phyloP scores from a whole-genome alignment of 306 rosid species.

The Vigna mungo region DNA sequence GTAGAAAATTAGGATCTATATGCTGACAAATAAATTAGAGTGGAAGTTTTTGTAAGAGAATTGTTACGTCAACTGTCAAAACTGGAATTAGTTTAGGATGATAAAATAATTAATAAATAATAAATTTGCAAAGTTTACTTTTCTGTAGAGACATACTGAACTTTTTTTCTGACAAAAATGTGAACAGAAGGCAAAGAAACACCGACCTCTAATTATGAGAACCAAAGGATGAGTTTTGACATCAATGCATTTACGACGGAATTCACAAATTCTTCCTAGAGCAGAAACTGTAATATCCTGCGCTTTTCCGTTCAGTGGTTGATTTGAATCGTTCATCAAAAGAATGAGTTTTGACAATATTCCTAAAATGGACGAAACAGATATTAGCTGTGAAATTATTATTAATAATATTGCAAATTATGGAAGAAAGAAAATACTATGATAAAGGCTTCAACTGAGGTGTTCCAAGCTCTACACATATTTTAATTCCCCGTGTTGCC shows the following conservation, averaged over 20 bases:
- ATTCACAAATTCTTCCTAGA: constrained; percentile 59
- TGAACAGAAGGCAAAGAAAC: neutral
- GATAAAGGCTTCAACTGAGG: constrained; percentile 49
- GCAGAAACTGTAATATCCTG: constrained; percentile 52
- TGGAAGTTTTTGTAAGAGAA: too few species aligned
- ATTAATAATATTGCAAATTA: constrained; percentile 6
- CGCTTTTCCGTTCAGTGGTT: constrained; percentile 40
- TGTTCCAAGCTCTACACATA: constrained; percentile 55
- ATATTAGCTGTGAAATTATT: constrained; percentile 25
- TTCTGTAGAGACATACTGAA: too few species aligned
- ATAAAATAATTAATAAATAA: neutral
- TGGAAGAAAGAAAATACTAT: constrained; percentile 38
- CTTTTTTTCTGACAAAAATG: neutral
- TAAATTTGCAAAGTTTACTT: too few species aligned
- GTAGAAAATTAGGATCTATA: too few species aligned
- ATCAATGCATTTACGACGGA: constrained; percentile 50
- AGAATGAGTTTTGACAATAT: constrained; percentile 41
- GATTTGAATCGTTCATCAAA: constrained; percentile 40
- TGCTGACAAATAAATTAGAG: too few species aligned
- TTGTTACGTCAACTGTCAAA: neutral
- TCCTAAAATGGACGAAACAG: constrained; percentile 37
- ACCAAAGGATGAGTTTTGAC: neutral
- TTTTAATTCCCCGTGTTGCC: constrained; percentile 51
- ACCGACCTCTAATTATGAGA: neutral
- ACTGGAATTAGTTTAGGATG: neutral